Evolutionary conservation across 805 yeast species (phyloP).

Genomic region (Blastobotrys chiropterorum): DNA sequence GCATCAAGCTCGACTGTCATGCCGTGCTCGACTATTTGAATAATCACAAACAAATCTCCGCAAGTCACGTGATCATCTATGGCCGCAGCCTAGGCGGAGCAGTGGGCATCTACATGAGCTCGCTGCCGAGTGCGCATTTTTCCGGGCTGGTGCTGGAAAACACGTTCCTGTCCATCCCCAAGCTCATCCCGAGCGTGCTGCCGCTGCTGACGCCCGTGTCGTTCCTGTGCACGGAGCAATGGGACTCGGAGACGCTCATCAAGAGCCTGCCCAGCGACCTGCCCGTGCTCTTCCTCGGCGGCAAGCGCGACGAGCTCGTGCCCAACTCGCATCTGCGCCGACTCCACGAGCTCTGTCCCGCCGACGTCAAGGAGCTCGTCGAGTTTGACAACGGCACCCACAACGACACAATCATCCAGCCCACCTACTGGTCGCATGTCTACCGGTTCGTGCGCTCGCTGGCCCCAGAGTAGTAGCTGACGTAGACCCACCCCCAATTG

Average conservation of each 20-base stretch:
- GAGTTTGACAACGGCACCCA: constrained; percentile 61
- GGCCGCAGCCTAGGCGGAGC: constrained; percentile 97
- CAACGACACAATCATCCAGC: constrained; percentile 74
- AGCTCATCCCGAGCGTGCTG: constrained; percentile 55
- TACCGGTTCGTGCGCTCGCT: constrained; percentile 46
- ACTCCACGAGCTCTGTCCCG: constrained; percentile 48
- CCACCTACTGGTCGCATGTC: constrained; percentile 70
- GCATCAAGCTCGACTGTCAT: constrained; percentile 78
- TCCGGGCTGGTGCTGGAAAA: constrained; percentile 75
- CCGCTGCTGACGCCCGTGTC: constrained; percentile 57
- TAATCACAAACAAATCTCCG: constrained; percentile 45
- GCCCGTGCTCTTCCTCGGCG: constrained; percentile 69
- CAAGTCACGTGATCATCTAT: constrained; percentile 57
- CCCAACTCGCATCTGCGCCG: constrained; percentile 77
- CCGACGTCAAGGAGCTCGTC: constrained; percentile 46
- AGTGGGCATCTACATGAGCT: constrained; percentile 75
- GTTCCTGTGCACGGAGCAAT: constrained; percentile 63
- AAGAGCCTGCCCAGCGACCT: constrained; percentile 43
- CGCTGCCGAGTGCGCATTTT: constrained; percentile 44
- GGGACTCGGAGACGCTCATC: constrained; percentile 72
- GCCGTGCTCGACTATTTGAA: constrained; percentile 56
- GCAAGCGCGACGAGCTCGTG: constrained; percentile 78
- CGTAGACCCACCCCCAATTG: too few relatives aligned
- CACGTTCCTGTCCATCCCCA: constrained; percentile 71
- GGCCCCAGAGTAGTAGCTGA: too few relatives aligned